phyloP scores from a whole-genome alignment of 768 basidiomycete species.

The Plicaturopsis crispa region DNA sequence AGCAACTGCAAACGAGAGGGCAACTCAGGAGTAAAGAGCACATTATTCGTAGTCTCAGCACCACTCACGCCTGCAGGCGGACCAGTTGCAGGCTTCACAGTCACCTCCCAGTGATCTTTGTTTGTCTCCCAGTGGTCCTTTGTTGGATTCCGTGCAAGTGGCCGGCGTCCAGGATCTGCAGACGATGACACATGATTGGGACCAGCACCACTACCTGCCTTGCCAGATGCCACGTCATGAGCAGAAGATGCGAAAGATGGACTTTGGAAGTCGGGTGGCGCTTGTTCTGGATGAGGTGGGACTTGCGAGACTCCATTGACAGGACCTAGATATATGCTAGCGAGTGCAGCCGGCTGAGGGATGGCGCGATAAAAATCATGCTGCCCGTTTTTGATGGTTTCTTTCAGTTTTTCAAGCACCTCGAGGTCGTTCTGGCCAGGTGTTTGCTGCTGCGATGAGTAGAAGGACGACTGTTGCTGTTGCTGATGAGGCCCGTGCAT shows the following conservation, averaged over 20 bases:
- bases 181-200: slow-evolving; percentile 13
- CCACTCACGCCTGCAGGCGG: slow-evolving; percentile 12
- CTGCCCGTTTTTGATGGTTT: slow-evolving; percentile 62
- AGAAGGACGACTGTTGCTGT: slow-evolving; percentile 19
- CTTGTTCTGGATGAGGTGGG: slow-evolving; percentile 28
- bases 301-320: slow-evolving; percentile 20
- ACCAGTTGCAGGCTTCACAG: slow-evolving; percentile 11
- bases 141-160: slow-evolving; percentile 18
- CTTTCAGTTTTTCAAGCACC: slow-evolving; percentile 67
- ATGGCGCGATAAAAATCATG: slow-evolving; percentile 64
- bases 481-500: slow-evolving; percentile 22
- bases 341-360: slow-evolving; percentile 59
- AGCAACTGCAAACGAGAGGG: slow-evolving; percentile 10
- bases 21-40: slow-evolving; percentile 16
- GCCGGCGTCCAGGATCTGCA: slow-evolving; percentile 16
- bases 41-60: slow-evolving; percentile 23
- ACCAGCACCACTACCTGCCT: slow-evolving; percentile 10
- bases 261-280: slow-evolving; percentile 12
- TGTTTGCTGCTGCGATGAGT: slow-evolving; percentile 14
- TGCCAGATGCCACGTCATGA: slow-evolving; percentile 10
- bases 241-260: slow-evolving; percentile 6
- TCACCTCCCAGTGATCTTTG: neutral
- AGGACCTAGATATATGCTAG: slow-evolving; percentile 57
- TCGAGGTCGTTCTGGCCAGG: slow-evolving; percentile 64
- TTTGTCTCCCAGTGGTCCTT: slow-evolving; percentile 23